A percentile compares a stretch with the other conserved stretches of the same genome.
Conservation (phyloP, 805 yeast genomes). For the Teunomyces atbi region DNA sequence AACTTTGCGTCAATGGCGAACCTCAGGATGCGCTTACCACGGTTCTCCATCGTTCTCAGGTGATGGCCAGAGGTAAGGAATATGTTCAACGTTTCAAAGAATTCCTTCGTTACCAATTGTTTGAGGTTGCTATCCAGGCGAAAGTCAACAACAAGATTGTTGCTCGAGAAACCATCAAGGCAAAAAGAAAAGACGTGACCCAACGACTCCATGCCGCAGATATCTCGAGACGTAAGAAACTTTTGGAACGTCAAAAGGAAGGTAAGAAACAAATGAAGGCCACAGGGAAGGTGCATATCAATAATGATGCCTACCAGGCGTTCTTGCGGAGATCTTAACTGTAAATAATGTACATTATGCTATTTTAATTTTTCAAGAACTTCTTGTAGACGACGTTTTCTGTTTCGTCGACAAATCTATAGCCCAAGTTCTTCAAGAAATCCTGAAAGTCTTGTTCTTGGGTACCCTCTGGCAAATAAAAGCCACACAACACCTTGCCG, state of each 20-base stretch:
- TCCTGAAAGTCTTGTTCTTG: constrained; percentile 62
- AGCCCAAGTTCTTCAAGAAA: constrained; percentile 72
- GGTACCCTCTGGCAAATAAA: constrained; percentile 70
- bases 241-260: constrained; percentile 84
- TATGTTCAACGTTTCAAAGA: constrained; percentile 83
- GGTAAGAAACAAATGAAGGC: constrained; percentile 86
- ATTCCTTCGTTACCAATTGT: constrained; percentile 76
- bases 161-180: constrained; percentile 92
- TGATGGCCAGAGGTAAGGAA: constrained; percentile 68
- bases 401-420: constrained; percentile 76
- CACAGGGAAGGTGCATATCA: constrained; percentile 73
- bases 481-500: constrained; percentile 88
- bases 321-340: constrained; percentile 44
- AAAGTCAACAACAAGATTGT: constrained; percentile 73
- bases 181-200: constrained; percentile 91
- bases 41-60: constrained; percentile 81
- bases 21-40: constrained; percentile 91
- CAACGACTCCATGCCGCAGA: constrained; percentile 94
- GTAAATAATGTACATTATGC: constrained; percentile 7
- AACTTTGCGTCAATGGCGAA: constrained; percentile 82
- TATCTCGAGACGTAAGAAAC: constrained; percentile 82
- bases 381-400: constrained; percentile 82
- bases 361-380: constrained; percentile 45
- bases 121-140: constrained; percentile 92
- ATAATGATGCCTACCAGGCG: constrained; percentile 86